Conservation (phyloP, 1,284 basidiomycete genomes). For the Golubevia sp. region DNA sequence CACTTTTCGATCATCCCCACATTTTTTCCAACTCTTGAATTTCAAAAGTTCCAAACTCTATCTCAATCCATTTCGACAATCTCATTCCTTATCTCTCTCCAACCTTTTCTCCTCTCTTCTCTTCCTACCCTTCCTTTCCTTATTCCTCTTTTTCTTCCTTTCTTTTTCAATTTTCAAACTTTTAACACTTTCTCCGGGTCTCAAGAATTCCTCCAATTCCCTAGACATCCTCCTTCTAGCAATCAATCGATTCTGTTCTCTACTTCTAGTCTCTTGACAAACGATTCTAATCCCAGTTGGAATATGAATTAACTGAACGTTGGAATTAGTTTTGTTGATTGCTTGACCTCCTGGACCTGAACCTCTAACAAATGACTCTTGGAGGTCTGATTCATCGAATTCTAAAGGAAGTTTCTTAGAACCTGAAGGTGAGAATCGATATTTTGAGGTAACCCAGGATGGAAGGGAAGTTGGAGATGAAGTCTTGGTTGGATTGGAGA, state of each 20-base stretch:
- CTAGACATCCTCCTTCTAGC: conserved; percentile 40
- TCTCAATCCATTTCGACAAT: no score
- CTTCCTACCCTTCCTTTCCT: conserved; percentile 42
- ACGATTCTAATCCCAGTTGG: conserved; percentile 45
- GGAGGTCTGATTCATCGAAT: conserved; percentile 42
- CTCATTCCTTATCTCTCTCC: neutral
- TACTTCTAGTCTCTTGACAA: conserved; percentile 43
- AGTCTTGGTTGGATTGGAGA: no score
- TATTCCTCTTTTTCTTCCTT: conserved; percentile 29
- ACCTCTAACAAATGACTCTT: conserved; percentile 54
- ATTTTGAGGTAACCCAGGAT: no score
- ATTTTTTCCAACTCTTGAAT: no score
- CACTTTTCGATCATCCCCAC: no score
- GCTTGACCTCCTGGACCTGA: conserved; percentile 56
- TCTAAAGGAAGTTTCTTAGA: conserved; percentile 44
- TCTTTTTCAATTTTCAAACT: conserved; percentile 34
- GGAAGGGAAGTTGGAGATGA: no score
- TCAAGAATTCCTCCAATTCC: conserved; percentile 34
- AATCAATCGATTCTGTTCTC: conserved; percentile 38
- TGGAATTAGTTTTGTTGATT: conserved; percentile 54
- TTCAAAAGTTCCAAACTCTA: no score
- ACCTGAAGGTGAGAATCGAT: conserved; percentile 23
- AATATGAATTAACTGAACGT: conserved; percentile 39
- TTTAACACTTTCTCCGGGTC: conserved; percentile 24
- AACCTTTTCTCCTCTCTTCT: conserved; percentile 15